Conservation (phyloP, 2,329 filamentous ascomycete species). For the Fusarium sambucinum region DNA sequence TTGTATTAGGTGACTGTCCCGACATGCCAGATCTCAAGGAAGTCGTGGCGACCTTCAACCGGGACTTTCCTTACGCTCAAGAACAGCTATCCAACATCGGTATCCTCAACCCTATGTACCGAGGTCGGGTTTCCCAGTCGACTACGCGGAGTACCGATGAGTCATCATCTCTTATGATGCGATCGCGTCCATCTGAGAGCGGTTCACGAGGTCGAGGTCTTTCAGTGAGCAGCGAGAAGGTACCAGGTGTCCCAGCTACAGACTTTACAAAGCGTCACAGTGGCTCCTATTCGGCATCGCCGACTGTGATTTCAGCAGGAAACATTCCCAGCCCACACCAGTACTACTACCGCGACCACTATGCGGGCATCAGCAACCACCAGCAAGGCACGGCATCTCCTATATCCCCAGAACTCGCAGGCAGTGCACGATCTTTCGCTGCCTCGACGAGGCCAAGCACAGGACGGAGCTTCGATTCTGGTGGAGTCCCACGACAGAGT, state of each 20-base stretch:
- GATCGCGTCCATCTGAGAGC: constrained; percentile 62
- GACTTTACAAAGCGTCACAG: constrained; percentile 76
- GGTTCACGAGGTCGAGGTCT: constrained; percentile 67
- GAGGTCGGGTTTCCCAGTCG: constrained; percentile 68
- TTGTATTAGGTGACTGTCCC: constrained; percentile 73
- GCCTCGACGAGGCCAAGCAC: constrained; percentile 67
- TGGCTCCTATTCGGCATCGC: constrained; percentile 73
- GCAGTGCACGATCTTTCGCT: constrained; percentile 62
- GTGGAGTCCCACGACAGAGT: constrained; percentile 63
- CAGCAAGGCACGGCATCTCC: constrained; percentile 69
- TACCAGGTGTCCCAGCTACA: constrained; percentile 72
- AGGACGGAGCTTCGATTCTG: constrained; percentile 69
- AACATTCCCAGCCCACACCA: constrained; percentile 63
- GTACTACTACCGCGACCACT: constrained; percentile 66
- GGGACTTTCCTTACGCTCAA: constrained; percentile 82
- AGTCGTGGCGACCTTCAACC: constrained; percentile 81
- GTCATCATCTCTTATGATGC: constrained; percentile 60
- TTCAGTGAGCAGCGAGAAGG: constrained; percentile 72
- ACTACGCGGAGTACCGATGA: constrained; percentile 68
- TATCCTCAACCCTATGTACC: constrained; percentile 81
- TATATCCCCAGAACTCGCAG: constrained; percentile 65
- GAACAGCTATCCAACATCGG: constrained; percentile 77
- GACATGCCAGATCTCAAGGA: constrained; percentile 76
- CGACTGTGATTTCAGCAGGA: constrained; percentile 56
- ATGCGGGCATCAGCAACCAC: constrained; percentile 39